These are phyloP conservation scores for Gossypium lobatum DNA, from an alignment of 441 rosid species.

Conservation along the genomic window DNA sequence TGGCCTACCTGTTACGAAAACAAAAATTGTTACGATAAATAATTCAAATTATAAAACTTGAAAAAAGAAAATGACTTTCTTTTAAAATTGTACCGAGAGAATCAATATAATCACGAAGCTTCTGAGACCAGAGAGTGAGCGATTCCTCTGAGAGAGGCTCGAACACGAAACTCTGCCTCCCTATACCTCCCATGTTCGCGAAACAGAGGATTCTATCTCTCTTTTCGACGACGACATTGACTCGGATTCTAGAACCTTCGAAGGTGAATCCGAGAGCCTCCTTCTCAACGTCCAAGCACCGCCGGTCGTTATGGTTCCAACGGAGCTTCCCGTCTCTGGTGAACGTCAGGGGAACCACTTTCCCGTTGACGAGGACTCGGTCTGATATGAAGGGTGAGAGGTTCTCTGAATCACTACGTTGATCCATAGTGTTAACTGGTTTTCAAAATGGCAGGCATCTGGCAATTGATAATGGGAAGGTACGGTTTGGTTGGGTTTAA, in stretches of 20 bases:
- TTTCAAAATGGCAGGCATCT: neutral
- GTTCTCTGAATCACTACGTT: constrained; percentile 17
- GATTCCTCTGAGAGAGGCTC: constrained; percentile 56
- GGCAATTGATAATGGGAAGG: neutral
- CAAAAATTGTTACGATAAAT: neutral
- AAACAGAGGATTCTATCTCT: constrained; percentile 42
- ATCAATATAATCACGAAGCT: constrained; percentile 44
- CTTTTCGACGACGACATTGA: constrained; percentile 41
- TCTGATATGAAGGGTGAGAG: constrained; percentile 35
- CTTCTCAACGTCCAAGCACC: constrained; percentile 39
- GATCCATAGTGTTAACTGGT: constrained; percentile 19
- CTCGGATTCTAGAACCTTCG: constrained; percentile 34
- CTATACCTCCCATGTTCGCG: constrained; percentile 33
- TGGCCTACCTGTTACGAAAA: constrained; percentile 51
- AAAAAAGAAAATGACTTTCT: neutral
- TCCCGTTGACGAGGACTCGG: constrained; percentile 41
- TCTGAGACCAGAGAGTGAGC: constrained; percentile 44
- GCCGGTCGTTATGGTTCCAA: constrained; percentile 23
- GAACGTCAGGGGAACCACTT: constrained; percentile 31
- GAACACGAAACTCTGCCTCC: constrained; percentile 62
- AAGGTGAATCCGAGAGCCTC: constrained; percentile 55
- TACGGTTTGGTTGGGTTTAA: neutral
- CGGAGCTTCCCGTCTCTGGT: constrained; percentile 51
- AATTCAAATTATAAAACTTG: neutral
- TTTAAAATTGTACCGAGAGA: constrained; percentile 45